Evolutionary conservation across 768 basidiomycete genomes (phyloP), one percentile per base, ranked within the genome.

Genomic region (Favolaschia claudopus): DNA sequence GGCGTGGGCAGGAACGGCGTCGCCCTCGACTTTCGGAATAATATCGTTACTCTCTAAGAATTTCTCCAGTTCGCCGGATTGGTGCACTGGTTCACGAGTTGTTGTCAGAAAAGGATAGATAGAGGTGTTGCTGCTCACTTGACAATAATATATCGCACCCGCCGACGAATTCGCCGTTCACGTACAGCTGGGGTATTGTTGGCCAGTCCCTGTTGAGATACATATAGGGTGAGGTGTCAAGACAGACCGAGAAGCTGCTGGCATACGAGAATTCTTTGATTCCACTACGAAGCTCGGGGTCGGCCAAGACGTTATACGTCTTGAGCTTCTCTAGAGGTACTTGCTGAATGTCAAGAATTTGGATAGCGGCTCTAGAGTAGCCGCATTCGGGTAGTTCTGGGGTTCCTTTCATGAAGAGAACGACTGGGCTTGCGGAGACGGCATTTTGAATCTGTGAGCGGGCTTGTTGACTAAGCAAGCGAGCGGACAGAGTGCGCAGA

Each of bases 211-310:
- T 99, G 67, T 15, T 57, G 32, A 36, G 55, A 17, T 27, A 39
- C 33, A 24, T 37, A 10, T 24, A 52, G 19, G 42, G 12, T 20
- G 42, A 8, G 29, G 7, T 55, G 12, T 27, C 29, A 34, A 44
- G 42, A 27, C 15, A 37, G 51, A 14, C 19, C 42, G 32, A 33
- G 33, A n/a, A 37, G 22, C n/a, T n/a, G 39, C 31, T 5, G n/a
- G 87, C 95, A 70, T 66, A 98, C 96, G 94, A 96, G 73, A 93
- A 99, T 73, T 98, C 95, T 76, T 99, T 99, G 72, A 99, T 96
- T 4, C 87, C 85, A 66, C 69, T 86, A 61, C 96, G 80, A 42
- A 99, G 78, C 73, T 98, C 93, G 24, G 78, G 70, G 71, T 99
- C 96, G 67, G 84, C 90, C 52, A 99, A 77, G 24, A 96, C 93